Conservation (phyloP, 768 basidiomycete species). For the Pholiota microspora region DNA sequence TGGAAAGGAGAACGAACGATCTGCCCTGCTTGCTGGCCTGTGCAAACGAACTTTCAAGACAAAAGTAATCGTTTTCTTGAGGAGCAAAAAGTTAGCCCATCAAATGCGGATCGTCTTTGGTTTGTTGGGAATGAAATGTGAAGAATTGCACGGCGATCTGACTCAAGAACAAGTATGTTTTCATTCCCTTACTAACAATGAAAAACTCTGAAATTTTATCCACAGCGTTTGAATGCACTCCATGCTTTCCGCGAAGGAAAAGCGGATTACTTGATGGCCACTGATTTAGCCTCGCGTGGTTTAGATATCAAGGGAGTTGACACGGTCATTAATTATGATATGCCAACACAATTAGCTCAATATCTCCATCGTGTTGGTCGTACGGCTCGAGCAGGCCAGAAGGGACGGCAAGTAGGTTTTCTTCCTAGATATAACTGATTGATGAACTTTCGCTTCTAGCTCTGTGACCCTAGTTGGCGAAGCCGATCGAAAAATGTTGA, state of each 20-base stretch:
- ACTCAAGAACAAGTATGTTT: slow-evolving; percentile 76
- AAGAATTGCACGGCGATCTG: slow-evolving; percentile 93
- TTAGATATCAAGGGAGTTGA: slow-evolving; percentile 97
- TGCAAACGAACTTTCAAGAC: slow-evolving; percentile 87
- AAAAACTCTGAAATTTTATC: slow-evolving; percentile 3
- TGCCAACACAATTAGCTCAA: slow-evolving; percentile 90
- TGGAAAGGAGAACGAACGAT: slow-evolving; percentile 72
- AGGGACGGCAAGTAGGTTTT: slow-evolving; percentile 69
- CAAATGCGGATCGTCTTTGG: slow-evolving; percentile 95
- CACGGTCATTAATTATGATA: slow-evolving; percentile 98
- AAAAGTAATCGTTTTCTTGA: slow-evolving; percentile 87
- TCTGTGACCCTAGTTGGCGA: slow-evolving; percentile 96
- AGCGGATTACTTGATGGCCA: slow-evolving; percentile 94
- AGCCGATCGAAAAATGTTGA: slow-evolving; percentile 93
- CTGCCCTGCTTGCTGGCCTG: slow-evolving; percentile 73
- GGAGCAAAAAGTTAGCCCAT: slow-evolving; percentile 96
- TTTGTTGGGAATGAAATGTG: slow-evolving; percentile 83
- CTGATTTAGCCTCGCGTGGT: slow-evolving; percentile 93
- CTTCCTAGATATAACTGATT: background rate
- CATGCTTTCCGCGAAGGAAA: slow-evolving; percentile 83
- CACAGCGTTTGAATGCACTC: slow-evolving; percentile 81
- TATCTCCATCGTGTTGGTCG: slow-evolving; percentile 97
- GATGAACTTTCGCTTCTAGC: slow-evolving; percentile 34
- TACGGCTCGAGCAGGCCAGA: slow-evolving; percentile 92
- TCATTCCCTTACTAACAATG: background rate